These are phyloP conservation scores for Apium graveolens DNA, from an alignment of 129 eudicot genomes.

Conservation along the genomic window DNA sequence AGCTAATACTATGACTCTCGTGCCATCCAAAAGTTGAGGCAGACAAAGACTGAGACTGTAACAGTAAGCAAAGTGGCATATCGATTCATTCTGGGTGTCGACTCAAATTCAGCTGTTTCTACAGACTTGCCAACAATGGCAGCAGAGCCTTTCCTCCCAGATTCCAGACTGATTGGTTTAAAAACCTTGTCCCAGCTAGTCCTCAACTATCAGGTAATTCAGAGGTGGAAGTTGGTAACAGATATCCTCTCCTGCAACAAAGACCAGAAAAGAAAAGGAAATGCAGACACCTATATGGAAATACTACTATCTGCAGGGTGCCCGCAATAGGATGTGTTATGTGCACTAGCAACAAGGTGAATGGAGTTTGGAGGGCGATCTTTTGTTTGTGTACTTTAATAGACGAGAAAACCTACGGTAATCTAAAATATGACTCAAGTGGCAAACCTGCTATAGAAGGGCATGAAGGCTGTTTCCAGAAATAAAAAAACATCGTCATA, in stretches of 20 bases:
- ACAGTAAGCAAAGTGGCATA: slow-evolving; percentile 92
- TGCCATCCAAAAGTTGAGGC: slow-evolving; percentile 48
- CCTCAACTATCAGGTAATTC: slow-evolving; percentile 71
- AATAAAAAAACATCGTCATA: no score
- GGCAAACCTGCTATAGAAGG: no score
- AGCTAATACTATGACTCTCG: neutral
- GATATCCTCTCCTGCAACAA: slow-evolving; percentile 20
- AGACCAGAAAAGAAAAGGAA: slow-evolving; percentile 13
- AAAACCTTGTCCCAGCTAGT: slow-evolving; percentile 62
- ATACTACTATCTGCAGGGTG: neutral
- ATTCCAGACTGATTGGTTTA: slow-evolving; percentile 67
- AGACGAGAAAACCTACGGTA: no score
- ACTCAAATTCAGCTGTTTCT: slow-evolving; percentile 36
- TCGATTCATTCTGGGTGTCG: slow-evolving; percentile 63
- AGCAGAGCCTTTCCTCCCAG: slow-evolving; percentile 40
- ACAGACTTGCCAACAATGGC: slow-evolving; percentile 47
- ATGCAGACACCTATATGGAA: slow-evolving; percentile 26
- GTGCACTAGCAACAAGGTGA: neutral
- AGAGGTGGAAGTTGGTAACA: slow-evolving; percentile 38
- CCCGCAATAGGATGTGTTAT: neutral
- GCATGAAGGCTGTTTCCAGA: no score
- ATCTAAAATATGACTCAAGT: no score
- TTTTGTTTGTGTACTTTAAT: neutral
- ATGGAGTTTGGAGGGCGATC: neutral
- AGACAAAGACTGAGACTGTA: slow-evolving; percentile 92